Evolutionary conservation across 2,329 filamentous ascomycete species (phyloP).

Genomic region (Colletotrichum theobromicola): DNA sequence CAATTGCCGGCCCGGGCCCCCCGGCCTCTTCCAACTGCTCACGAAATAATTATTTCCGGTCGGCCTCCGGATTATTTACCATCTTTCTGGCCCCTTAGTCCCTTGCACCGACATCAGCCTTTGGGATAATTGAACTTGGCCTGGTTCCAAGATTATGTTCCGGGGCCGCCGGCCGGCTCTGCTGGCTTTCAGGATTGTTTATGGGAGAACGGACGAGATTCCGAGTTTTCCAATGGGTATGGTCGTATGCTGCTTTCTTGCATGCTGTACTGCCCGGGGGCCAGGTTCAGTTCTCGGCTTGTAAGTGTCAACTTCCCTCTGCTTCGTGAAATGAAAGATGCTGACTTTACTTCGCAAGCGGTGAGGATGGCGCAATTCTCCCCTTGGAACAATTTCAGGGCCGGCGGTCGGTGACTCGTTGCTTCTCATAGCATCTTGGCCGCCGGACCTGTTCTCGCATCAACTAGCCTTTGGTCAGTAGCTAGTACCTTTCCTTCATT

Average conservation of each 20-base stretch:
- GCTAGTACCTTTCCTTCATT: too few species aligned
- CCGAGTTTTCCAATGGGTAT: background rate
- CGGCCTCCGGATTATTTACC: background rate
- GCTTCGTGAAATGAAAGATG: background rate
- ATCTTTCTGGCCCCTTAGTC: too few species aligned
- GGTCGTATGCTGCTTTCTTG: background rate
- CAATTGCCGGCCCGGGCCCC: background rate
- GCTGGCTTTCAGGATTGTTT: rapidly evolving
- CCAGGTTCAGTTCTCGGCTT: background rate
- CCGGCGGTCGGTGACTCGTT: background rate
- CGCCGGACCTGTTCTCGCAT: background rate
- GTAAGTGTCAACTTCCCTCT: background rate
- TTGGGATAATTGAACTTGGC: too few species aligned
- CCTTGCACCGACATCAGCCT: too few species aligned
- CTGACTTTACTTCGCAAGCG: background rate
- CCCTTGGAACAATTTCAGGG: background rate
- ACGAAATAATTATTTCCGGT: background rate
- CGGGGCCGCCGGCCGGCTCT: background rate
- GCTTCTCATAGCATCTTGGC: background rate
- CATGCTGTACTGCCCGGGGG: background rate
- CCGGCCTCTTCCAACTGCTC: background rate
- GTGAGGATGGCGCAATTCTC: rapidly evolving
- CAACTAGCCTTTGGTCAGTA: too few species aligned
- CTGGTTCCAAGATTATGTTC: background rate
- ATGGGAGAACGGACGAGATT: background rate